Conservation (phyloP, 257 asterid genomes). For the Cruciata laevipes region DNA sequence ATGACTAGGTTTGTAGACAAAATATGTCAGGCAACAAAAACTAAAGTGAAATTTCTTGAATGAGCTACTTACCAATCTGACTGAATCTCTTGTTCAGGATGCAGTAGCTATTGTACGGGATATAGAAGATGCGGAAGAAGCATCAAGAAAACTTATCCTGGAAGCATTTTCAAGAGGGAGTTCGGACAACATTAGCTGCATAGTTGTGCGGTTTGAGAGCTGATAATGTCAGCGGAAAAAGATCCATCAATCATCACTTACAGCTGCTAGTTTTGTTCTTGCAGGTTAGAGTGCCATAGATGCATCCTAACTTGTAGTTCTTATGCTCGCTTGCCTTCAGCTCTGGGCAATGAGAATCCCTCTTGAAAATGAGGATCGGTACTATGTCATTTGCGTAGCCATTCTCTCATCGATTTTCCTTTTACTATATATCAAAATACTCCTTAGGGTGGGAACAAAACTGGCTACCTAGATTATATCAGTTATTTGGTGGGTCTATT, state of each 20-base stretch:
- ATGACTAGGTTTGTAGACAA: background rate
- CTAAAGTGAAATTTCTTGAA: background rate
- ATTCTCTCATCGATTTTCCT: background rate
- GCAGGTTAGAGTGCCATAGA: constrained; percentile 3
- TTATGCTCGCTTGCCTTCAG: background rate
- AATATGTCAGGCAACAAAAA: background rate
- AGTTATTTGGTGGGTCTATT: background rate
- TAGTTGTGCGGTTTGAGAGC: constrained; percentile 61
- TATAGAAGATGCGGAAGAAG: constrained; percentile 55
- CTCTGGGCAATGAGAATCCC: background rate
- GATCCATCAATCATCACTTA: constrained; percentile 6
- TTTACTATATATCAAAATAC: no score
- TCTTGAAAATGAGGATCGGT: background rate
- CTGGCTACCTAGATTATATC: background rate
- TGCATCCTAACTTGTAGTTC: background rate
- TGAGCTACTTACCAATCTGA: background rate
- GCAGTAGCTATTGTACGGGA: constrained; percentile 62
- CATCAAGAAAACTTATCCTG: constrained; percentile 54
- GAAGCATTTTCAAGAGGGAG: constrained; percentile 66
- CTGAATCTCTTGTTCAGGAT: constrained; percentile 34
- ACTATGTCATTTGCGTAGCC: background rate
- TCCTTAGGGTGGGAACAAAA: background rate
- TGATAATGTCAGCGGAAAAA: constrained; percentile 12
- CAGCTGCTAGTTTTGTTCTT: background rate
- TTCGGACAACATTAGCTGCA: constrained; percentile 67